Percentiles rank a stretch among this genome's conserved stretches.
Evolutionary conservation across 495 filamentous ascomycete genomes (phyloP).

Genomic region (Tuber calosporum): DNA sequence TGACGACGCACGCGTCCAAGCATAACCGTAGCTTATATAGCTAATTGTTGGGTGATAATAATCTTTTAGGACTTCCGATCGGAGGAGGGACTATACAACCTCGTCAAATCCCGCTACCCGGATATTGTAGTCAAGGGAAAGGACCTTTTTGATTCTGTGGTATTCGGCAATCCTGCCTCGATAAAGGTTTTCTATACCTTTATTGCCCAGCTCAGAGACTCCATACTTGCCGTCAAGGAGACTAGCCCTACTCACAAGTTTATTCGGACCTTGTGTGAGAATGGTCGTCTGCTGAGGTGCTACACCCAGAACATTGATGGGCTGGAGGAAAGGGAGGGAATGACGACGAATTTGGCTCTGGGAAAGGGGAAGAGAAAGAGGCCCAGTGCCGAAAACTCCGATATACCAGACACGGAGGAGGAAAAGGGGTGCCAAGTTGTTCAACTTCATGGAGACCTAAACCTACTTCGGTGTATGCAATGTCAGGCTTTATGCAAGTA

Average conservation of each 20-base stretch:
- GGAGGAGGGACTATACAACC: conserved; percentile 60
- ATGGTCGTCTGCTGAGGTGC: conserved; percentile 56
- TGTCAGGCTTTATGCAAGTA: conserved; percentile 56
- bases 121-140: conserved; percentile 52
- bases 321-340: conserved; percentile 58
- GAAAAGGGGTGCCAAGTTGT: conserved; percentile 52
- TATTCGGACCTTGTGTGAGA: conserved; percentile 55
- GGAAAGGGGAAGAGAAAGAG: conserved; percentile 52
- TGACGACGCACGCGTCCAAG: conserved; percentile 37
- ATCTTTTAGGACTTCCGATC: conserved; percentile 60
- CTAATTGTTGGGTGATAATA: conserved; percentile 10
- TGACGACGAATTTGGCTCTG: conserved; percentile 47
- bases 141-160: conserved; percentile 59
- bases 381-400: conserved; percentile 32
- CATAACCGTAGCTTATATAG: conserved; percentile 33
- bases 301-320: conserved; percentile 70
- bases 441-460: conserved; percentile 59
- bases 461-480: conserved; percentile 55
- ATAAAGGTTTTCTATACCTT: conserved; percentile 64
- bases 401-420: conserved; percentile 37
- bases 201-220: conserved; percentile 55
- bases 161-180: conserved; percentile 57
- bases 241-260: conserved; percentile 57
- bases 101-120: conserved; percentile 58
- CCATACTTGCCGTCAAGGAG: conserved; percentile 49